Base-by-base conservation (phyloP, 306 rosid species). In the Begonia peltatifolia region DNA sequence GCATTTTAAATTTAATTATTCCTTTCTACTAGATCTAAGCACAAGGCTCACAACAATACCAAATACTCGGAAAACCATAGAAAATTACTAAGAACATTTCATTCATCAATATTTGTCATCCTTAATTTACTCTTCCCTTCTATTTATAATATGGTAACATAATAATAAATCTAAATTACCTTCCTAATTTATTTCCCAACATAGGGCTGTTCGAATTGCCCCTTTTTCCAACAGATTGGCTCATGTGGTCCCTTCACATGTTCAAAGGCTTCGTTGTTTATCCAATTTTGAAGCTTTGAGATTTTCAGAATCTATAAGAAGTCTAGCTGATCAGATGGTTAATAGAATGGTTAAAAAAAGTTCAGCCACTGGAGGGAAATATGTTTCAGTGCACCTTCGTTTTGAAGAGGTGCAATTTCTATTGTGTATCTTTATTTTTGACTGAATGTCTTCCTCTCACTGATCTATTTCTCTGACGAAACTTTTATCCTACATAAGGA, bases 171-270 rank as follows among this genome's bases (percentile, higher is more conserved):
- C 38, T 7, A 30, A 30, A 5, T 30, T 30, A 5, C 38, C 2
- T 25, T 3, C 4, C 38, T 30, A 30, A 30, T 30, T 30, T 30
- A 30, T 7, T 30, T 30, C 38, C 38, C 38, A 30, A 30, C 38
- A 68, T 78, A 90, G 97, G 70, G 97, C 92, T 12, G 94, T 86
- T 56, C 93, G 97, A 49, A 76, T 90, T 60, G 97, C 97, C 47
- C 95, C 97, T 55, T 90, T 90, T 68, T 90, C 97, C 71, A 90
- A 90, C 67, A 84, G 95, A 73, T 74, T 90, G 84, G 85, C 95
- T 63, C 82, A 65, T 62, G 73, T 70, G 18, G 97, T 74, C 71
- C 94, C 94, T 60, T 76, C 97, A 47, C 69, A 75, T 48, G 61
- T 85, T 56, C 97, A 85, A 79, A 71, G 72, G 35, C 87, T 80